Percentiles rank a stretch among this genome's conserved stretches.
Evolutionary conservation across 139 green algal genomes (phyloP).

Genomic region (Gonium pectorale): DNA sequence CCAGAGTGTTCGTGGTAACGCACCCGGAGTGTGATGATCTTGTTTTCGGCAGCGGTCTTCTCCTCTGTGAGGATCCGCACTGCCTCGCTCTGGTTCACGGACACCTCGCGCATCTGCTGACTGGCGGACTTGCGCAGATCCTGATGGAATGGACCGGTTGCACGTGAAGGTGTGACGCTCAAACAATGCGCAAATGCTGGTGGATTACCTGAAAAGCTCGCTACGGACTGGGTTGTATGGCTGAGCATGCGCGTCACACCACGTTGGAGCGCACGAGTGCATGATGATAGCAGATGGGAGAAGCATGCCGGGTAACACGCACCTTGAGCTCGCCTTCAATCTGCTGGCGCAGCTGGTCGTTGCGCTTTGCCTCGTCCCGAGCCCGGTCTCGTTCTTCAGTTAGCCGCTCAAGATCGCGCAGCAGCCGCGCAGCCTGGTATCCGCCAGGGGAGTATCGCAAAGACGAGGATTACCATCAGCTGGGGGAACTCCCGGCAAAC

Average conservation of each 20-base stretch:
- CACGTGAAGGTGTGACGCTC: too few relatives aligned
- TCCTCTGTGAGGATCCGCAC: constrained; percentile 66
- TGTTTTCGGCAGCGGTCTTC: constrained; percentile 50
- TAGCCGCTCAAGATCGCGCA: constrained; percentile 78
- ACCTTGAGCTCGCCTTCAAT: constrained; percentile 75
- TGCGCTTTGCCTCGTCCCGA: constrained; percentile 69
- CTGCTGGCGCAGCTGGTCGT: constrained; percentile 54
- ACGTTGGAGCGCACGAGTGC: too few relatives aligned
- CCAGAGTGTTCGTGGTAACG: too few relatives aligned
- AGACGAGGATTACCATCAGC: neutral
- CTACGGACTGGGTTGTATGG: too few relatives aligned
- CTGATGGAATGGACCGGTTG: too few relatives aligned
- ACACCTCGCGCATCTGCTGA: constrained; percentile 68
- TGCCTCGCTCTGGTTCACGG: constrained; percentile 69
- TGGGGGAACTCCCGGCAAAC: neutral
- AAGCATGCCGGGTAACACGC: too few relatives aligned
- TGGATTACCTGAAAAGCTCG: too few relatives aligned
- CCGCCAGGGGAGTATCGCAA: too few relatives aligned
- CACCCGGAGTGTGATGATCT: constrained; percentile 54
- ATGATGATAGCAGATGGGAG: too few relatives aligned
- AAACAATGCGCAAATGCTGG: too few relatives aligned
- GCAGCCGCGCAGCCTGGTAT: constrained; percentile 59
- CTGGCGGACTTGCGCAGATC: constrained; percentile 68
- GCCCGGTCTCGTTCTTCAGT: constrained; percentile 76
- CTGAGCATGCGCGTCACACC: too few relatives aligned